Evolutionary conservation across 176 grass and related monocot genomes (phyloP), one percentile per base, ranked within the genome.

Genomic region (Eremochloa ophiuroides): DNA sequence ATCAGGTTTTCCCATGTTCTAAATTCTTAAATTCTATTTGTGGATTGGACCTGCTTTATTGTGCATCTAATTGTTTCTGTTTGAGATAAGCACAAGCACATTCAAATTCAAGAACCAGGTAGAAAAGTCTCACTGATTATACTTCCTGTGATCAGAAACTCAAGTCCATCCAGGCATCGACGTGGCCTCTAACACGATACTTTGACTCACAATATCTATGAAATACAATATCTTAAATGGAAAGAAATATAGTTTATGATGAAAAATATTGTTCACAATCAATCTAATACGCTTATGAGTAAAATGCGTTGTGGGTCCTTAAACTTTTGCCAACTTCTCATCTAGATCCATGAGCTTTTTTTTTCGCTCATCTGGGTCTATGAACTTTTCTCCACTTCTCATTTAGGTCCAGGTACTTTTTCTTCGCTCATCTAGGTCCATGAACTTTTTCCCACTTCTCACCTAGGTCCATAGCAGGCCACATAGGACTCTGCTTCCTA

Each of bases 1-100:
- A 80, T 95, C 95, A 80, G 92, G 95, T 98, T 91, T 29, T 63
- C 11, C n/a, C 64, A 28, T 41, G 6, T 8, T 71, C 53, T 30
- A 20, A 39, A 31, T 38, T 43, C 55, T 46, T 20, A 56, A 14
- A 5, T 26, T 41, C 53, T 53, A 16, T 74, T 51, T 53, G 18
- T 10, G 12, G 42, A 23, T 23, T 56, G n/a, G 7, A 10, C 8
- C 2, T 56, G 1, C 20, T 56, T n/a, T 56, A 23, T 56, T 56
- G 51, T 23, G 51, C 51, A 56, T 56, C 51, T 56, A 0, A 5
- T 41, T 59, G 53, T 58, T 81, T 42, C 8, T 59, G 4, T 55
- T 80, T 80, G n/a, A 56, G n/a, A 40, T 40, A 20, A 37, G n/a
- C 44, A 40, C 14, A 20, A 37, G n/a, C 44, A 40, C 14, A 28